Conservation (phyloP, 306 rosid genomes). For the Abrus pulchellus region DNA sequence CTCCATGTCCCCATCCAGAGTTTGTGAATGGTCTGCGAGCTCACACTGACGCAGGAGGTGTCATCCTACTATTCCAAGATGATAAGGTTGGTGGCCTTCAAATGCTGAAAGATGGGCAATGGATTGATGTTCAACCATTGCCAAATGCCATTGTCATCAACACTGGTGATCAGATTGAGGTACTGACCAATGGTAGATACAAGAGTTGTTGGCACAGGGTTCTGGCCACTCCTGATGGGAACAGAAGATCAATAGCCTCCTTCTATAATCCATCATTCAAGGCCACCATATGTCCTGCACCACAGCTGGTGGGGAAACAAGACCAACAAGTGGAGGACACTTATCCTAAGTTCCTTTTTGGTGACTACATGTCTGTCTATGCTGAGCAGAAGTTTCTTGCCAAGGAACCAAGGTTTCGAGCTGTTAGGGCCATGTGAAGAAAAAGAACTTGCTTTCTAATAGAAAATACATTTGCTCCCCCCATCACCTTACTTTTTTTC, state of each 20-base stretch:
- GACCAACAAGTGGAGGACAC: constrained; percentile 60
- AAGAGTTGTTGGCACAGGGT: constrained; percentile 97
- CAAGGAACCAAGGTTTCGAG: constrained; percentile 92
- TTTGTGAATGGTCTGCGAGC: constrained; percentile 88
- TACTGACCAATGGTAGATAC: constrained; percentile 87
- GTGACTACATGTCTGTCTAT: constrained; percentile 91
- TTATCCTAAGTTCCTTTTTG: constrained; percentile 90
- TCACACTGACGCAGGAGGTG: constrained; percentile 98
- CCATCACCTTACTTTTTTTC: background rate
- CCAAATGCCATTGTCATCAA: constrained; percentile 88
- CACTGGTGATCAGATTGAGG: constrained; percentile 99
- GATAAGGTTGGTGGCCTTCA: constrained; percentile 93
- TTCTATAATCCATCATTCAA: constrained; percentile 86
- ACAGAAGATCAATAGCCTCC: constrained; percentile 90
- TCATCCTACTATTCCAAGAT: constrained; percentile 91
- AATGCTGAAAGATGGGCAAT: constrained; percentile 87
- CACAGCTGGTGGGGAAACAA: constrained; percentile 59
- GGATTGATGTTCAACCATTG: constrained; percentile 91
- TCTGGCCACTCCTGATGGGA: constrained; percentile 67
- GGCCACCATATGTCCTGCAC: constrained; percentile 93
- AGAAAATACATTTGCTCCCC: constrained; percentile 29
- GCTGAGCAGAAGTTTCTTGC: constrained; percentile 92
- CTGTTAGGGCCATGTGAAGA: constrained; percentile 68
- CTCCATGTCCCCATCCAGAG: constrained; percentile 89
- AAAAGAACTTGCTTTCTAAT: constrained; percentile 20